Conservation (phyloP, 768 basidiomycete genomes). For the Leucosporidium creatinivorum region DNA sequence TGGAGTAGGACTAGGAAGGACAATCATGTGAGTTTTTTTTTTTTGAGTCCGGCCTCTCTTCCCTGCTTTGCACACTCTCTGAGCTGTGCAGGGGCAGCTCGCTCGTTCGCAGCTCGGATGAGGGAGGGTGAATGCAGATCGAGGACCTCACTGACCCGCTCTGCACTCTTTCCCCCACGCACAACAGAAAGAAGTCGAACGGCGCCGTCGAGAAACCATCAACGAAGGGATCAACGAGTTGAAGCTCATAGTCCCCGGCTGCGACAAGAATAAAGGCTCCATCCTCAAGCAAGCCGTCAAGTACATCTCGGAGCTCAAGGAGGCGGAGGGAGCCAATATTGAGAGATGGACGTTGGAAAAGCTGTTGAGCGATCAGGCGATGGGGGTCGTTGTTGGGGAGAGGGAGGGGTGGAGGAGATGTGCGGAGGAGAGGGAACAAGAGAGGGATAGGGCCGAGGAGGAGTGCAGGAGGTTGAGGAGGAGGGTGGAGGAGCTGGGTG, state of each 20-base stretch:
- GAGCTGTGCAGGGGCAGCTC: too few relatives aligned
- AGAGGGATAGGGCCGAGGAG: too few relatives aligned
- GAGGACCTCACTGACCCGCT: not conserved
- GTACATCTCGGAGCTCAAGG: conserved; percentile 85
- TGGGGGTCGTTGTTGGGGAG: not conserved
- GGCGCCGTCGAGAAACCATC: conserved; percentile 86
- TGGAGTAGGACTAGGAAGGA: conserved; percentile 75
- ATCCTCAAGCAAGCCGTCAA: conserved; percentile 80
- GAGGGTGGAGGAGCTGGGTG: too few relatives aligned
- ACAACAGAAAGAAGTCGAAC: conserved; percentile 91
- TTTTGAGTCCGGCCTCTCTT: too few relatives aligned
- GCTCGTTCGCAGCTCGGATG: too few relatives aligned
- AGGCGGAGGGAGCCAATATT: conserved; percentile 81
- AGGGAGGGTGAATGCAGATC: too few relatives aligned
- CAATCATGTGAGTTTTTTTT: conserved; percentile 56
- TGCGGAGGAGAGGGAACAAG: too few relatives aligned
- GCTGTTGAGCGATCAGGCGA: conserved; percentile 69
- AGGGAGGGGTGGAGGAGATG: too few relatives aligned
- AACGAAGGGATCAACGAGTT: conserved; percentile 69
- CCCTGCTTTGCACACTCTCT: too few relatives aligned
- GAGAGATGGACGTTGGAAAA: conserved; percentile 93
- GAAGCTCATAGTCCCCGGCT: not conserved
- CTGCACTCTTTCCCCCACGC: not conserved
- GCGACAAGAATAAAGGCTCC: conserved; percentile 57
- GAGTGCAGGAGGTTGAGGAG: too few relatives aligned